phyloP scores from a whole-genome alignment of 2,329 filamentous ascomycete species.

The Fusarium pseudoanthophilum region DNA sequence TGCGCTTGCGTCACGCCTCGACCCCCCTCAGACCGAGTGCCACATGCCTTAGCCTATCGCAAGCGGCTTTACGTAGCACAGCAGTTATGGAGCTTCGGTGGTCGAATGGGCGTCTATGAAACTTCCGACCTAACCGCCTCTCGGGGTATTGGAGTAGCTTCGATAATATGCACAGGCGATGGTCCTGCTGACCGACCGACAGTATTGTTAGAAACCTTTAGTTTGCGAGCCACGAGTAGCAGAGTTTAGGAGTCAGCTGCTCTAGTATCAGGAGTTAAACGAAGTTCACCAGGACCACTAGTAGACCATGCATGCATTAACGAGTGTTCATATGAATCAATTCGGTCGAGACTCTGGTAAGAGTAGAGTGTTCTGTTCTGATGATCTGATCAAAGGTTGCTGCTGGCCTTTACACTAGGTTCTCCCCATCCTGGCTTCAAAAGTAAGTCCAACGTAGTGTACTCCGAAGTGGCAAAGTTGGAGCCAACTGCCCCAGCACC shows the following conservation, averaged over 20 bases:
- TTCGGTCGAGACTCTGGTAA: neutral
- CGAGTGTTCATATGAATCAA: neutral
- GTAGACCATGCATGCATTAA: no score
- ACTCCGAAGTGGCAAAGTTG: neutral
- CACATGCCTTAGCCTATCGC: neutral
- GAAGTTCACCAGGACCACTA: neutral
- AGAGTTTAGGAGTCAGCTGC: accelerated
- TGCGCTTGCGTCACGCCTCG: neutral
- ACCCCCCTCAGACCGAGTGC: neutral
- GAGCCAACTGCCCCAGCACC: neutral
- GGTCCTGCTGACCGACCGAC: accelerated
- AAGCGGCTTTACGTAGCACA: neutral
- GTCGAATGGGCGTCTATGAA: no score
- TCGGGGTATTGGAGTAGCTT: neutral
- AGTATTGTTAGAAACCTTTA: accelerated
- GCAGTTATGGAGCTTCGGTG: neutral
- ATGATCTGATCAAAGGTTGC: neutral
- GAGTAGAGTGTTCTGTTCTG: accelerated
- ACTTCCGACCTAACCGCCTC: neutral
- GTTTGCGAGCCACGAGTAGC: accelerated
- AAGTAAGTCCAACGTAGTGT: neutral
- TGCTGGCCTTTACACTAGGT: neutral
- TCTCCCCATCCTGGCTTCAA: neutral
- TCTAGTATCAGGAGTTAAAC: neutral
- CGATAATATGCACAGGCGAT: no score